Evolutionary conservation across 305 asterid genomes (phyloP).

Genomic region (Petunia hybrid): DNA sequence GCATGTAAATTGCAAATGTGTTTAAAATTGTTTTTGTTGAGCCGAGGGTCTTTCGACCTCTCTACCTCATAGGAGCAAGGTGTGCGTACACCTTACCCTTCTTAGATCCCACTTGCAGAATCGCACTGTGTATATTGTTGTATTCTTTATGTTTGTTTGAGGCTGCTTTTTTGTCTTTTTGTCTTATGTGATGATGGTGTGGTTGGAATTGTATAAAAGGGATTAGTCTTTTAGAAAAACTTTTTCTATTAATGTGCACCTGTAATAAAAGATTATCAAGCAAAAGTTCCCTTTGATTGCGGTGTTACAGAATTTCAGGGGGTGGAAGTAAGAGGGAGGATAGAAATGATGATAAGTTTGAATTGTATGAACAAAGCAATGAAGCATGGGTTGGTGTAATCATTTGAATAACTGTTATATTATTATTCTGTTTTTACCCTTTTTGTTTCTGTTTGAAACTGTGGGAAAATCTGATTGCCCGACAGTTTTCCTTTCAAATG

Average conservation of each 20-base stretch:
- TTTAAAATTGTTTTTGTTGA: no score
- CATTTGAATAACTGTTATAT: constrained; percentile 53
- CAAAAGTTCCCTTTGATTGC: constrained; percentile 75
- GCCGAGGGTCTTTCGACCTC: no score
- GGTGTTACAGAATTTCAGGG: constrained; percentile 46
- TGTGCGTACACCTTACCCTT: no score
- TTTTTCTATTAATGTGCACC: constrained; percentile 30
- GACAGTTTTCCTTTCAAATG: constrained; percentile 56
- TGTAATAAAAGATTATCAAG: constrained; percentile 46
- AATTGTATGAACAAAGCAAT: constrained; percentile 63
- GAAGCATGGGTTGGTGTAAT: constrained; percentile 70
- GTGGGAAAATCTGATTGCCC: constrained; percentile 44
- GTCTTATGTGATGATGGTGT: constrained; percentile 5
- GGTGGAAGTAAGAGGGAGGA: constrained; percentile 26
- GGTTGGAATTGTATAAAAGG: neutral
- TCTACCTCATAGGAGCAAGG: no score
- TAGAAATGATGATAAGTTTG: constrained; percentile 69
- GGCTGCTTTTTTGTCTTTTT: neutral
- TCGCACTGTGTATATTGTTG: neutral
- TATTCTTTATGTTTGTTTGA: neutral
- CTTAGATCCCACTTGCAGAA: no score
- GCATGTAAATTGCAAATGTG: neutral
- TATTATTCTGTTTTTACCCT: constrained; percentile 36
- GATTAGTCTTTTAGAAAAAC: neutral
- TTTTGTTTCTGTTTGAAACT: constrained; percentile 42